Evolutionary conservation across 2,329 filamentous ascomycete genomes (phyloP), one percentile per base, ranked within the genome.

Genomic region (Polychaeton citri): DNA sequence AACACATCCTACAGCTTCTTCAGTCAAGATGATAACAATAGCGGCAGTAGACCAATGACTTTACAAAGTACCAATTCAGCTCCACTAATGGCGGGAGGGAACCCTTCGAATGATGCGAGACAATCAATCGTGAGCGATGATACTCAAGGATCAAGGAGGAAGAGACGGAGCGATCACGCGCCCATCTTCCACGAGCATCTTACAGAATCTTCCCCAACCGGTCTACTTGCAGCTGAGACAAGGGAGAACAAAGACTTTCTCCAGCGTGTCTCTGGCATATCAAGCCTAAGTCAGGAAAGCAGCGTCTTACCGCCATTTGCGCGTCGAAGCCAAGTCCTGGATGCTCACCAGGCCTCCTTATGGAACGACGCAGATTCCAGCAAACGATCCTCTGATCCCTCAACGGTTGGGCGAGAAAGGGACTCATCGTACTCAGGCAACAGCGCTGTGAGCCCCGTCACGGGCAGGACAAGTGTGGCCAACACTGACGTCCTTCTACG

Each of bases 161-260:
- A 28, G 17, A 42, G 46, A 31, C 48, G 56, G 33, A 53, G 48
- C 33, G 51, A 65, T 36, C 69, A 76, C 46, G 72, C 71, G 2
- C 73, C 74, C 2, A 62, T 73, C 2, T 78, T 78, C 46, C 67
- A 60, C 33, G 74, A 79, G 47, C 67, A 77, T 47, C 74, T 79
- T 37, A 69, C 71, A 37, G 71, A 75, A 7, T 28, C 24, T 7
- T 28, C 24, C 15, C 24, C 24, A 10, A 28, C 24, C 4, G 24
- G 24, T 28, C 24, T 60, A 3, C 57, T 69, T 35, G 53, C 64
- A 38, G 64, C 65, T 5, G 66, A 69, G 45, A 51, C 59, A 15
- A 42, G 68, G 15, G 65, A 59, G 17, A 68, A 69, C 42, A 61
- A 59, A 10, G 63, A 62, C 21, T 69, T 69, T 36, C 42, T 69